A percentile compares a stretch with the other conserved stretches of the same genome.
Evolutionary conservation across 2,329 filamentous ascomycete species (phyloP).

Genomic region (Clonostachys byssicola): DNA sequence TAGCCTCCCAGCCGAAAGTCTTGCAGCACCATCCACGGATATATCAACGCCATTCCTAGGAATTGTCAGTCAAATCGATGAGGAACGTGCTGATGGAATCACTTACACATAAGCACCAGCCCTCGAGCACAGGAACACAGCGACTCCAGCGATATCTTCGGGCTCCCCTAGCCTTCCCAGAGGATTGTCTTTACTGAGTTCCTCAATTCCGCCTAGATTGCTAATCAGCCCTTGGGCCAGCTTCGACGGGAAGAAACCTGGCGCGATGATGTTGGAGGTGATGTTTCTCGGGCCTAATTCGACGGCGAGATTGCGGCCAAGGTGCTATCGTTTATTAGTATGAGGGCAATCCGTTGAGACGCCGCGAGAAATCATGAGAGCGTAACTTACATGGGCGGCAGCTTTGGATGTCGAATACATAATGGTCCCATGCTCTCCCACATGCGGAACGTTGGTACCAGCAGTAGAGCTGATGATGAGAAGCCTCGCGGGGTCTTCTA

Average conservation of each 20-base stretch:
- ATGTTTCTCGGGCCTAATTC: constrained; percentile 64
- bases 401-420: constrained; percentile 68
- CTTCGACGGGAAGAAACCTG: constrained; percentile 66
- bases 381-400: constrained; percentile 38
- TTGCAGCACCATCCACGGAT: constrained; percentile 23
- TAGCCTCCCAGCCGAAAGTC: constrained; percentile 18
- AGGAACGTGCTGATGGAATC: background rate
- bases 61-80: constrained; percentile 1
- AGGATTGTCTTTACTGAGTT: constrained; percentile 44
- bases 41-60: constrained; percentile 28
- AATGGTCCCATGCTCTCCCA: constrained; percentile 58
- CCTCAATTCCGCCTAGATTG: constrained; percentile 50
- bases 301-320: constrained; percentile 58
- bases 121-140: constrained; percentile 51
- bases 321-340: constrained; percentile 39
- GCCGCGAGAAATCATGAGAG: background rate
- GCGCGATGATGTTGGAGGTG: constrained; percentile 62
- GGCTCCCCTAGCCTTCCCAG: constrained; percentile 49
- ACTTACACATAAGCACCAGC: constrained; percentile 44
- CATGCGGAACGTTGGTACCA: constrained; percentile 55
- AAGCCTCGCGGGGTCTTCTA: constrained; percentile 52
- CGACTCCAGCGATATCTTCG: constrained; percentile 57
- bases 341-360: background rate
- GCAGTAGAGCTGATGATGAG: constrained; percentile 65
- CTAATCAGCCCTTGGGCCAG: constrained; percentile 64